Base-by-base conservation (phyloP, 2,329 filamentous ascomycete species). In the Pseudogymnoascus sp. region DNA sequence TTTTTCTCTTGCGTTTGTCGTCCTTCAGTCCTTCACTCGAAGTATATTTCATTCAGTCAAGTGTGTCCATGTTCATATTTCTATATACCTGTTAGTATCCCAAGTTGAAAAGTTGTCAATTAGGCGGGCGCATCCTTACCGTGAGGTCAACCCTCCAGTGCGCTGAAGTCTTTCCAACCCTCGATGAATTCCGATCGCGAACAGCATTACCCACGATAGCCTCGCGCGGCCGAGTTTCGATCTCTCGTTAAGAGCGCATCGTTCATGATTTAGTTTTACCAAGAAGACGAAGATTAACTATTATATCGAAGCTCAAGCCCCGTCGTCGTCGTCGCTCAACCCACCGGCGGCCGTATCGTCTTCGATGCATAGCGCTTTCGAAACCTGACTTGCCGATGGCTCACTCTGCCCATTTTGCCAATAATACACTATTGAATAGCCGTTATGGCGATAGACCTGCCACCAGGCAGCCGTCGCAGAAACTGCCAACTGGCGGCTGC, bases 401-500 rank as follows among this genome's bases (percentile, higher is more conserved):
- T 70, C 65, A 66, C 62, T 66, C 64, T 62, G 61, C 66, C 37
- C 68, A 66, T 14, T 64, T 67, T 35, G 65, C 67, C 26, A 72
- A 71, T 64, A 70, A 71, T 65, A 70, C 71, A 63, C 67, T 71
- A 66, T 64, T 65, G n/a, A 68, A 68, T 63, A 68, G 67, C 67
- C 62, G 64, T 62, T 62, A 61, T 37, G 42, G 68, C 61, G 62
- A 68, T 21, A 21, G 31, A 64, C 67, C 67, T 26, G 60, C 67
- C 59, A 33, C 62, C 40, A 65, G 63, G 63, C 67, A 64, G 40
- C 63, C 35, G 59, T 33, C 65, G 21, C 50, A 56, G 5, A 69
- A 64, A 42, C 64, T 71, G 56, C 81, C 81, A n/a, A 76, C 72
- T 67, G 82, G 82, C 56, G 73, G 76, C 35, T 84, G 82, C 75